A percentile compares a stretch with the other conserved stretches of the same genome.
phyloP scores from a whole-genome alignment of 2,329 filamentous ascomycete species.

The Colletotrichum australisinense region DNA sequence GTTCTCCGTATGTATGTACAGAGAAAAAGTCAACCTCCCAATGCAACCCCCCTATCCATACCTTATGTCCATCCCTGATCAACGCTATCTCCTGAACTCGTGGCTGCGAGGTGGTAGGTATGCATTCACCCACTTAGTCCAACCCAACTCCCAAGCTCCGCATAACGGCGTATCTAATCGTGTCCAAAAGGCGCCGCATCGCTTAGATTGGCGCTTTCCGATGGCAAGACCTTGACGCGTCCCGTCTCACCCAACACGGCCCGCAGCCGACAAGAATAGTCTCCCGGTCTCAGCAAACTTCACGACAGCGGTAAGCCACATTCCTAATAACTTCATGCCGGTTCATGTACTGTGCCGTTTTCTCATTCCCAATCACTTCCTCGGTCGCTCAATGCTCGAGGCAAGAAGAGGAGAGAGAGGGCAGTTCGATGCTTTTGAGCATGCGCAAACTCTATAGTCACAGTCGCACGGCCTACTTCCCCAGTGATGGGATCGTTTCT shows the following conservation, averaged over 20 bases:
- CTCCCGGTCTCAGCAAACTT: not conserved
- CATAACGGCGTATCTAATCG: not conserved
- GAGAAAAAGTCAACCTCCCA: not conserved
- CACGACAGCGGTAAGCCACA: constrained; percentile 13
- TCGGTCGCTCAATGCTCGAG: not conserved
- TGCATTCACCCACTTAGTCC: not conserved
- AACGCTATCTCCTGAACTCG: constrained; percentile 7
- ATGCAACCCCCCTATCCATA: constrained; percentile 18
- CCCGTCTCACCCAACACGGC: constrained; percentile 23
- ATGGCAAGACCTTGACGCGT: constrained; percentile 17
- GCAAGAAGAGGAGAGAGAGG: not conserved
- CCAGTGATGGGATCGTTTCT: not conserved
- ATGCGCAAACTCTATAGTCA: constrained; percentile 2
- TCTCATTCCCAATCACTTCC: not conserved
- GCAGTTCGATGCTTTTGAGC: not conserved
- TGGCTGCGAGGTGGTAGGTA: not conserved
- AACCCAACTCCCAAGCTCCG: not conserved
- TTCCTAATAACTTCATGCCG: not conserved
- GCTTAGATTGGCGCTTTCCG: constrained; percentile 7
- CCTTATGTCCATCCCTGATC: constrained; percentile 16
- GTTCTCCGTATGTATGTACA: not conserved
- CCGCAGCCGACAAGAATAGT: constrained; percentile 2
- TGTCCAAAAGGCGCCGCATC: not conserved
- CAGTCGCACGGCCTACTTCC: not conserved
- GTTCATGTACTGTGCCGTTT: not conserved